Percentiles rank a stretch among this genome's conserved stretches.
These are phyloP conservation scores for Daldinia childiae DNA, from an alignment of 495 filamentous ascomycete genomes.

Conservation along the genomic window DNA sequence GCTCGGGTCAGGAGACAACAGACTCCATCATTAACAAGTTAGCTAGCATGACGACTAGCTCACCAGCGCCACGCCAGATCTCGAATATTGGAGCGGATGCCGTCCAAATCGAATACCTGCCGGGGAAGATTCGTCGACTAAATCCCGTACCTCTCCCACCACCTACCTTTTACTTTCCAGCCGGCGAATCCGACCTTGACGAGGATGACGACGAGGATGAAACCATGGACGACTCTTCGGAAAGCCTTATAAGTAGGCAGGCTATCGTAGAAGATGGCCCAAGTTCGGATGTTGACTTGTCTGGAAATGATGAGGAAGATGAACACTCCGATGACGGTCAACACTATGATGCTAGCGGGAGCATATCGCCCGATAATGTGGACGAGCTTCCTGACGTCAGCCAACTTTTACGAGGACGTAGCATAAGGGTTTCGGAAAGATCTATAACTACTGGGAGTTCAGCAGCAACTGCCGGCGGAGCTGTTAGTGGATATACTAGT, in stretches of 20 bases:
- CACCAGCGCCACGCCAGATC: slow-evolving; percentile 36
- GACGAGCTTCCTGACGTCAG: slow-evolving; percentile 17
- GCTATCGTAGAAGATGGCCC: slow-evolving; percentile 42
- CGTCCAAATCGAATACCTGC: slow-evolving; percentile 51
- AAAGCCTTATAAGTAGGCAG: slow-evolving; percentile 43
- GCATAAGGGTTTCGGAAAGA: slow-evolving; percentile 6
- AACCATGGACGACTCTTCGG: slow-evolving; percentile 43
- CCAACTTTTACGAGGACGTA: slow-evolving; percentile 11
- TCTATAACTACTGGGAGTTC: slow-evolving; percentile 52
- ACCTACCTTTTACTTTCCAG: slow-evolving; percentile 52
- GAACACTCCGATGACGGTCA: slow-evolving; percentile 45
- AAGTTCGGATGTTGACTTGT: slow-evolving; percentile 42
- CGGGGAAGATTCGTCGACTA: slow-evolving; percentile 42
- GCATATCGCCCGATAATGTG: slow-evolving; percentile 26
- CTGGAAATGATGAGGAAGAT: slow-evolving; percentile 48
- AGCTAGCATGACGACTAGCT: slow-evolving; percentile 50
- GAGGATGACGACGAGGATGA: slow-evolving; percentile 42
- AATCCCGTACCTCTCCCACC: slow-evolving; percentile 56
- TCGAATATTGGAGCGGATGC: neutral
- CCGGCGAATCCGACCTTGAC: slow-evolving; percentile 47
- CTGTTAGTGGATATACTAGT: slow-evolving; percentile 54
- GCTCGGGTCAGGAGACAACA: slow-evolving; percentile 21
- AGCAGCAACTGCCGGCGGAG: slow-evolving; percentile 55
- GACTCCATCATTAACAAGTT: slow-evolving; percentile 51
- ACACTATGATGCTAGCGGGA: slow-evolving; percentile 30